phyloP scores from a whole-genome alignment of 1,284 basidiomycete species.

The Rugiboletus extremiorientalis region DNA sequence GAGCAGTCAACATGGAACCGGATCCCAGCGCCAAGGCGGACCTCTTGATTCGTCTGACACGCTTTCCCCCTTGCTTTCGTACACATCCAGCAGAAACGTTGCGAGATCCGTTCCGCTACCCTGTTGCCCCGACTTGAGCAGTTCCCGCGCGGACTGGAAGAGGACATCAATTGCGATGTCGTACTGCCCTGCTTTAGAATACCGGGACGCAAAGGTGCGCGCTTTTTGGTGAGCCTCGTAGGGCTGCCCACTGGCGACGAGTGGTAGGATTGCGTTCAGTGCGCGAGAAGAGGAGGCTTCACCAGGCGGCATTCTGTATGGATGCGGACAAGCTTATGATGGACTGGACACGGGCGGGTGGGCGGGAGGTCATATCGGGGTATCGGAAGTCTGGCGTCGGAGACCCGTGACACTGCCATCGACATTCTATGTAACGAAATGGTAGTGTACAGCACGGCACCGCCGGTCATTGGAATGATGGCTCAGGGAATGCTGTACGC shows the following conservation, averaged over 20 bases:
- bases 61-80: conserved; percentile 65
- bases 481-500: conserved; percentile 74
- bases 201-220: conserved; percentile 88
- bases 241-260: conserved; percentile 65
- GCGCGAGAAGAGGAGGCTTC: conserved; percentile 57
- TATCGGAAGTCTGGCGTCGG: conserved; percentile 21
- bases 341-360: neutral
- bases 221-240: conserved; percentile 96
- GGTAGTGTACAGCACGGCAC: neutral
- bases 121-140: conserved; percentile 84
- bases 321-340: conserved; percentile 3
- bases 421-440: neutral
- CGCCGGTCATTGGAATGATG: neutral
- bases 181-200: conserved; percentile 75
- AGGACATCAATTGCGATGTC: conserved; percentile 86
- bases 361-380: neutral
- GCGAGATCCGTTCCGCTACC: conserved; percentile 87
- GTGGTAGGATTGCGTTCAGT: conserved; percentile 73
- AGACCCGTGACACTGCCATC: conserved; percentile 11
- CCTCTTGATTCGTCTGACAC: conserved; percentile 79
- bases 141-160: conserved; percentile 80
- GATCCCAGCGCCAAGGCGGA: conserved; percentile 8
- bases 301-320: conserved; percentile 27
- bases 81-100: conserved; percentile 77
- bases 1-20: conserved; percentile 3